Evolutionary conservation across 1,284 basidiomycete species (phyloP).

Genomic region (Inonotus hispidus): DNA sequence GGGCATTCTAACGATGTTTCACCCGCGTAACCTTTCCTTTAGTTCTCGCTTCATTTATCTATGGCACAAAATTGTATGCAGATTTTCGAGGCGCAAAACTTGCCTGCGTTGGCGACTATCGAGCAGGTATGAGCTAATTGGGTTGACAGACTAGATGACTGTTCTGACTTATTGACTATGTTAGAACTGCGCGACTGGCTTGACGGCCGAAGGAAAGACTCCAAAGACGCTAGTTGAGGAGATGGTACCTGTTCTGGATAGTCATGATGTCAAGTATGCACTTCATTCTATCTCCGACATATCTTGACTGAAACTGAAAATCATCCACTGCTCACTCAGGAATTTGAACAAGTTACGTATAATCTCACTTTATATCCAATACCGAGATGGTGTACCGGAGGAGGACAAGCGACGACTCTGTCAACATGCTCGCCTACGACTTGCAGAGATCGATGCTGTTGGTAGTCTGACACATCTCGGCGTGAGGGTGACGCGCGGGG

Average conservation of each 20-base stretch:
- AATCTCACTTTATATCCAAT: constrained; percentile 93
- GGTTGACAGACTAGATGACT: neutral
- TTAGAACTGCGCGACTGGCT: constrained; percentile 87
- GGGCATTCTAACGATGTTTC: too few species aligned
- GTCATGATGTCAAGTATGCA: constrained; percentile 71
- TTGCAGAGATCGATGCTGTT: constrained; percentile 92
- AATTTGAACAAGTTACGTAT: constrained; percentile 93
- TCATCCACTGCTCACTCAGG: constrained; percentile 34
- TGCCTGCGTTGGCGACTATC: constrained; percentile 83
- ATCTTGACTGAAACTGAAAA: too few species aligned
- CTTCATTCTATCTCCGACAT: neutral
- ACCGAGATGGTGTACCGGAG: constrained; percentile 95
- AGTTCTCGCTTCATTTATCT: constrained; percentile 94
- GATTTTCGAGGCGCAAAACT: constrained; percentile 84
- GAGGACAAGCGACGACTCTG: constrained; percentile 93
- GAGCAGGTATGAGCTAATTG: constrained; percentile 66
- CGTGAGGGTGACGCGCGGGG: constrained; percentile 70
- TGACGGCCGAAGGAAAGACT: constrained; percentile 83
- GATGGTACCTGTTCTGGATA: constrained; percentile 95
- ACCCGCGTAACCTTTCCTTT: constrained; percentile 13
- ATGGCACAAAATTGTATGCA: constrained; percentile 99
- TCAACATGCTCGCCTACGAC: constrained; percentile 88
- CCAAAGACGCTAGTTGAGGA: constrained; percentile 95
- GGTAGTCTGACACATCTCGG: constrained; percentile 87
- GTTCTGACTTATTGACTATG: neutral